These are phyloP conservation scores for Cadophora gregata DNA, from an alignment of 2,329 filamentous ascomycete genomes.

Conservation along the genomic window DNA sequence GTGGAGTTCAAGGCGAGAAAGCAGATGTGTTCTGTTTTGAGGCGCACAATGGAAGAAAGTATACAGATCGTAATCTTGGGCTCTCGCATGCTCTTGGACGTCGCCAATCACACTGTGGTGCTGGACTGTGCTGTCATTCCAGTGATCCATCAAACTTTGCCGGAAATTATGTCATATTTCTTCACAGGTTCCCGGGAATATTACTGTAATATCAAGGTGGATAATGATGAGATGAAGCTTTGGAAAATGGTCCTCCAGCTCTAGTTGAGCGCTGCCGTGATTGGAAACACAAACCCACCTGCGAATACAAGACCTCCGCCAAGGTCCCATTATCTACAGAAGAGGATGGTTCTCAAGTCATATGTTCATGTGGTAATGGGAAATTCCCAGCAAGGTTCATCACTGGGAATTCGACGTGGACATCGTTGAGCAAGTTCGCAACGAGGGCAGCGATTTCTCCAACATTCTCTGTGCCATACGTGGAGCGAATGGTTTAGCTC, in stretches of 20 bases:
- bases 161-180: neutral
- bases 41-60: neutral
- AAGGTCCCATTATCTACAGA: slow-evolving; percentile 10
- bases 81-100: slow-evolving; percentile 15
- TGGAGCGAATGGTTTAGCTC: neutral
- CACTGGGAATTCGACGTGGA: slow-evolving; percentile 18
- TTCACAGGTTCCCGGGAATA: neutral
- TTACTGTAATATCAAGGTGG: slow-evolving; percentile 6
- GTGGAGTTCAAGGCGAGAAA: slow-evolving; percentile 3
- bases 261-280: slow-evolving; percentile 24
- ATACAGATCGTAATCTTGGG: slow-evolving; percentile 11
- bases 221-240: slow-evolving; percentile 12
- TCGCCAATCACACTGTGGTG: slow-evolving; percentile 24
- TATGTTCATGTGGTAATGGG: slow-evolving; percentile 24
- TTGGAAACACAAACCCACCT: slow-evolving; percentile 20
- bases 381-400: slow-evolving; percentile 21
- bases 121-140: slow-evolving; percentile 26
- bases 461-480: slow-evolving; percentile 5
- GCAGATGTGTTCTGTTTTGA: neutral
- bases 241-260: slow-evolving; percentile 23
- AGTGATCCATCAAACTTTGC: neutral
- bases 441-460: slow-evolving; percentile 22
- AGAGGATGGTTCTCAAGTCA: neutral
- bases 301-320: slow-evolving; percentile 12
- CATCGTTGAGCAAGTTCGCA: neutral